Base-by-base conservation (phyloP, 2,329 filamentous ascomycete genomes). In the Diplodia intermedia region DNA sequence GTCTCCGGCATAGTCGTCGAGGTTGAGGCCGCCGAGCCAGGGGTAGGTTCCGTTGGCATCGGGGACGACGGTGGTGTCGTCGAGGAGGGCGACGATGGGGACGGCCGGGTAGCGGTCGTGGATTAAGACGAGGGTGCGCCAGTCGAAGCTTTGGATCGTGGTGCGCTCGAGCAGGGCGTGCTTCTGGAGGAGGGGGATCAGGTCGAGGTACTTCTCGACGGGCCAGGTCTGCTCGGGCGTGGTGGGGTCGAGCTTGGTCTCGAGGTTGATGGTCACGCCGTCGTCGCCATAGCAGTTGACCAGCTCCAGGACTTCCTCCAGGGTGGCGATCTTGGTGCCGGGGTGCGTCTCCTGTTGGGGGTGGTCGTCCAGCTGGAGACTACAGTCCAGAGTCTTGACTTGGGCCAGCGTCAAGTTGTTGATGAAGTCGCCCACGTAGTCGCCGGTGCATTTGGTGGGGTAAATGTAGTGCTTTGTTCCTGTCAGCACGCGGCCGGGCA, bases 171-270 rank as follows among this genome's bases (percentile, higher is more conserved):
- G 68, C 55, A 71, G 69, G 29, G 67, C 63, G 60, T 71, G 71
- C 38, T 67, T 69, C 29, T 68, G 53, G 26, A 73, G 68, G 50
- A 73, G 61, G 50, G 71, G 71, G 31, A 73, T 61, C 33, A 73
- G 65, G 26, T 73, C 52, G 66, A 74, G 65, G 57, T 74, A 74
- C 14, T 60, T 71, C 7, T 71, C 70, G 33, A 71, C 38, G 23
- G 71, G 54, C 31, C 71, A 66, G 18, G 71, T 74, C 53, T 73
- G 68, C 40, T 71, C 69, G 4, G 72, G 66, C 8, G 68, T 60
- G 15, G 71, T 65, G 3, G 72, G 72, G 66, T 74, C 71, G 33
- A 74, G 38, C 68, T 74, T 74, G 12, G 73, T 74, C 69, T 74
- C 73, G 53, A 74, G 66, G 65, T 73, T 74, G 67, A 73, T 69